Evolutionary conservation across 2,329 filamentous ascomycete species (phyloP), one percentile per base, ranked within the genome.

Genomic region (Capronia epimyces): DNA sequence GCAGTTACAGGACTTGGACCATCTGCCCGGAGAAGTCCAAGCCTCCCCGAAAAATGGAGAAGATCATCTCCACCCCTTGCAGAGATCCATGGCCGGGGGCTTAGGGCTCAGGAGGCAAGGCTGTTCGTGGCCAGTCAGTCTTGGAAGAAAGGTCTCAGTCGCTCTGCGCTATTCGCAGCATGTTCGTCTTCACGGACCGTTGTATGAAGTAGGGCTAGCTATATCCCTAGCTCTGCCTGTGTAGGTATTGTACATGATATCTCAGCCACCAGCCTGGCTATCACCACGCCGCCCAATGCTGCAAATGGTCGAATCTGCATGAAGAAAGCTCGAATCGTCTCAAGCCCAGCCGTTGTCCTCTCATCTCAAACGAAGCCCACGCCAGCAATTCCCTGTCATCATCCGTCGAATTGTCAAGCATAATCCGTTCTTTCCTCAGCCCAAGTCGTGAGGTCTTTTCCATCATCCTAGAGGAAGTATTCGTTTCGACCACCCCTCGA

Each of bases 401-500:
- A 32, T 32, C 29, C 13, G 29, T 32, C 12, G 29, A 9, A 3
- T 3, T 32, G 7, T n/a, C n/a, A 32, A 32, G 29, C 29, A 32
- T n/a, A 18, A 18, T 37, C 8, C 6, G 5, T 13, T 20, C 34
- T 9, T 20, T 20, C 3, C 7, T 39, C 13, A 15, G 16, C 12
- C 13, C 48, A 44, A 34, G n/a, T 21, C 22, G 7, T 25, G 12
- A 18, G 7, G 9, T 44, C 27, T 9, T 41, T 18, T 18, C 39
- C 34, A 25, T 42, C 36, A 36, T 37, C 29, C 22, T 47, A 57
- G 9, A 57, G 49, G 49, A 74, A 74, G 62, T 74, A 74, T 63
- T 74, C 71, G 62, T 71, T 72, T 56, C 71, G 70, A 52, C 69
- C 70, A 44, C 71, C 70, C 61, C 71, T 66, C 49, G 69, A 67